Base-by-base conservation (phyloP, 1,284 basidiomycete species). In the Sporisorium reilianum region DNA sequence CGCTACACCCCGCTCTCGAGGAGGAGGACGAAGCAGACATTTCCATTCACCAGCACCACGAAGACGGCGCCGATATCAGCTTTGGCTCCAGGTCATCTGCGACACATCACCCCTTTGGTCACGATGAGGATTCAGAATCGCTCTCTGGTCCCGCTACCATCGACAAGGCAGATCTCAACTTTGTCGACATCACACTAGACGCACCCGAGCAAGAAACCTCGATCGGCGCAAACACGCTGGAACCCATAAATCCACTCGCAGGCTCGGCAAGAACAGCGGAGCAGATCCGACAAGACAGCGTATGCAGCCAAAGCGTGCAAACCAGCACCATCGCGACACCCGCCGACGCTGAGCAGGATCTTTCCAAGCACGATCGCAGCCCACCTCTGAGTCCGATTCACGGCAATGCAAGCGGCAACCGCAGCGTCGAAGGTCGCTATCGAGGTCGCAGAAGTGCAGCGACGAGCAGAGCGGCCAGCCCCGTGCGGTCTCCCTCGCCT, bases 151-250 rank as follows among this genome's bases (percentile, higher is more conserved):
- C 61, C 11, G 18, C 34, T n/a, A 12, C 45, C 11, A 38, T 62
- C 5, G 66, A 74, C 60, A 57, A 59, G 41, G 62, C 69, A 7
- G 67, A 65, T 25, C 69, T 71, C 53, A 66, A 64, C 50, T 77
- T 74, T 64, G 68, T 75, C 40, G 75, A 75, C 51, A 66, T 77
- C 49, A 55, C 53, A 12, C 41, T 74, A 26, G 68, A 68, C 14
- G 44, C 52, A 0, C 51, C 72, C 3, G 41, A 46, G 14, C 55
- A 50, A 11, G 18, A 48, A 11, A 18, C n/a, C 5, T 16, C 30
- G 1, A 18, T 14, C 23, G n/a, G 23, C 28, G 32, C 22, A 25
- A 42, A 41, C 22, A 32, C 28, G 2, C 23, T 54, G 2, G 63
- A 54, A 10, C 44, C 64, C 18, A 30, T 20, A 9, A 32, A 60